Percentiles rank a stretch among this genome's conserved stretches.
Conservation (phyloP, 177 flowering plant genomes). For the Vitis hybrid region DNA sequence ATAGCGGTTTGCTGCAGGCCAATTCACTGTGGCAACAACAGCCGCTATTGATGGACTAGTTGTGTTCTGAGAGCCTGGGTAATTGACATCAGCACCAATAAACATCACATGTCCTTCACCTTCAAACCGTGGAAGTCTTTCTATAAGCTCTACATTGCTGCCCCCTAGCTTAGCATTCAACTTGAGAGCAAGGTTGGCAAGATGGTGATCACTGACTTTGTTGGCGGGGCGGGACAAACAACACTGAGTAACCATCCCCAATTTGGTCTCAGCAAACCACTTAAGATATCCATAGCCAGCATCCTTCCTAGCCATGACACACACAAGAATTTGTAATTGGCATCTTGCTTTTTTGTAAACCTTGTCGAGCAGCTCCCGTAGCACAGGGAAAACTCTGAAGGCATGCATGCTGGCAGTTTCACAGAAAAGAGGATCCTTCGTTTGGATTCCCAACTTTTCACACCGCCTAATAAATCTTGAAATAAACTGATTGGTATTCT, state of each 20-base stretch:
- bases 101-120: slow-evolving; percentile 57
- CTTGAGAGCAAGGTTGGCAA: slow-evolving; percentile 72
- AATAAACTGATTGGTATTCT: slow-evolving; percentile 19
- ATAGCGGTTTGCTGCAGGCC: slow-evolving; percentile 81
- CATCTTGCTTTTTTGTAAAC: slow-evolving; percentile 11
- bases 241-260: slow-evolving; percentile 76
- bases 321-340: slow-evolving; percentile 50
- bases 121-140: slow-evolving; percentile 38
- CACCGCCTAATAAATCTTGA: slow-evolving; percentile 22
- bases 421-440: slow-evolving; percentile 24
- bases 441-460: slow-evolving; percentile 26
- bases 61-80: slow-evolving; percentile 46
- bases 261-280: slow-evolving; percentile 60
- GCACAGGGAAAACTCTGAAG: slow-evolving; percentile 15
- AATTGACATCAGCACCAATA: slow-evolving; percentile 90
- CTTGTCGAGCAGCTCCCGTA: slow-evolving; percentile 30
- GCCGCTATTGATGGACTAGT: slow-evolving; percentile 75
- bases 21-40: slow-evolving; percentile 68
- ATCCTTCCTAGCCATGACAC: slow-evolving; percentile 55
- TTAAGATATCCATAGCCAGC: slow-evolving; percentile 66
- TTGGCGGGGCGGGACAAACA: slow-evolving; percentile 48
- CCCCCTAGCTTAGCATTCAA: slow-evolving; percentile 88
- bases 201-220: slow-evolving; percentile 45
- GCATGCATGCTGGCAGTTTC: slow-evolving; percentile 12
- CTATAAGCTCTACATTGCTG: slow-evolving; percentile 59